Conservation (phyloP, 2,329 filamentous ascomycete genomes). For the Aspergillus sojae region DNA sequence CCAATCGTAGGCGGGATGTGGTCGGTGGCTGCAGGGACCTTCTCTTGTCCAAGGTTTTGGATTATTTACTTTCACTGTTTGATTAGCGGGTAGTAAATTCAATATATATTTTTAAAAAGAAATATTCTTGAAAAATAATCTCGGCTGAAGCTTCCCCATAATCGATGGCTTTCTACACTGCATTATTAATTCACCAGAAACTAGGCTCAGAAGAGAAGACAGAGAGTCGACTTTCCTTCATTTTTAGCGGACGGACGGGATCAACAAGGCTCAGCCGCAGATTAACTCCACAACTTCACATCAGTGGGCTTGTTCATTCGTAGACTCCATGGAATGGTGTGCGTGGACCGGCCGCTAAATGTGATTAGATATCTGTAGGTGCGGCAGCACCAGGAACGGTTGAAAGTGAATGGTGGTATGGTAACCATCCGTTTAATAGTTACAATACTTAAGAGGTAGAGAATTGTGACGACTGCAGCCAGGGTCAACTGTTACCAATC, state of each 20-base stretch:
- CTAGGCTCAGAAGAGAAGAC: not conserved
- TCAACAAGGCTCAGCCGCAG: slow-evolving; percentile 18
- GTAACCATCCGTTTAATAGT: not conserved
- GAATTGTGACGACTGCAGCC: not conserved
- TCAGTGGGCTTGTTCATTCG: not conserved
- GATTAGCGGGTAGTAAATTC: not conserved
- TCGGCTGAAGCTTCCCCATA: not conserved
- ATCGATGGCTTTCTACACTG: not conserved
- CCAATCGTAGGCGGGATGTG: not conserved
- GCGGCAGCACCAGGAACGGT: slow-evolving; percentile 14
- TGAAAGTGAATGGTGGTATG: not conserved
- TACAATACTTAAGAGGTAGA: not conserved
- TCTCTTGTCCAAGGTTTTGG: not conserved
- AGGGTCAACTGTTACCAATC: not conserved
- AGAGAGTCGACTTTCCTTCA: not conserved
- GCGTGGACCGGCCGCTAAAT: not conserved
- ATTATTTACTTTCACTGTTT: not conserved
- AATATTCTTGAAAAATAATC: not conserved
- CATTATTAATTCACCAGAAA: not conserved
- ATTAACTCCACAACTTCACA: slow-evolving; percentile 7
- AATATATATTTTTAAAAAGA: not conserved
- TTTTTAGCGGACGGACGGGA: slow-evolving; percentile 8
- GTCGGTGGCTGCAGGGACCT: slow-evolving; percentile 5
- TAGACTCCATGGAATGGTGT: not conserved
- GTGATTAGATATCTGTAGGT: slow-evolving; percentile 1